Evolutionary conservation across 2,329 filamentous ascomycete genomes (phyloP).

Genomic region (Colletotrichum ledebouriae): DNA sequence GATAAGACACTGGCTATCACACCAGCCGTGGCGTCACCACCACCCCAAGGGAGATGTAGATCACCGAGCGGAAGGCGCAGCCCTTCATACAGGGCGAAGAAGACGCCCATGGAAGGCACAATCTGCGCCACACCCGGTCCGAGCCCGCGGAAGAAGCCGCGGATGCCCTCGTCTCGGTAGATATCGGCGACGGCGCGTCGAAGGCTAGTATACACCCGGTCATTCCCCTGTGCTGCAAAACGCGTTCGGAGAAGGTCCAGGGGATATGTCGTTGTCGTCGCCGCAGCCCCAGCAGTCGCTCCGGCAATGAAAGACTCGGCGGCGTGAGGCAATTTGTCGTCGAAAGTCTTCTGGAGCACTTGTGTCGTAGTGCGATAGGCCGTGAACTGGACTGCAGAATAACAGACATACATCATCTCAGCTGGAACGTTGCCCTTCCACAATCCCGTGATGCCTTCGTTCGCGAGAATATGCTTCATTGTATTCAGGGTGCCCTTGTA

Average conservation of each 20-base stretch:
- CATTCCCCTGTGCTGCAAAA: slow-evolving; percentile 92
- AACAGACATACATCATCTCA: slow-evolving; percentile 93
- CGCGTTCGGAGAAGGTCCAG: slow-evolving; percentile 93
- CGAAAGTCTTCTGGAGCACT: slow-evolving; percentile 66
- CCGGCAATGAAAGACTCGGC: slow-evolving; percentile 87
- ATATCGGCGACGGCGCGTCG: slow-evolving; percentile 79
- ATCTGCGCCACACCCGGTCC: slow-evolving; percentile 87
- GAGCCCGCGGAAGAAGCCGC: slow-evolving; percentile 90
- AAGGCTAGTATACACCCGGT: slow-evolving; percentile 84
- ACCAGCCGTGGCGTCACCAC: slow-evolving; percentile 86
- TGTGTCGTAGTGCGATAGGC: slow-evolving; percentile 83
- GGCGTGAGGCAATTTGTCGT: slow-evolving; percentile 69
- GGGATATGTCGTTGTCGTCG: slow-evolving; percentile 89
- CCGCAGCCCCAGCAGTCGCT: slow-evolving; percentile 83
- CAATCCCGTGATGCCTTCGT: slow-evolving; percentile 87
- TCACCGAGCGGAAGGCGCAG: slow-evolving; percentile 71
- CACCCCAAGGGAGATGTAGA: slow-evolving; percentile 75
- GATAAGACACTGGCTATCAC: slow-evolving; percentile 82
- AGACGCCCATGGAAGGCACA: slow-evolving; percentile 95
- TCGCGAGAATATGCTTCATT: slow-evolving; percentile 78
- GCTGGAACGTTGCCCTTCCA: slow-evolving; percentile 99
- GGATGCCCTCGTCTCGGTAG: slow-evolving; percentile 76
- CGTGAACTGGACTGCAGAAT: slow-evolving; percentile 90
- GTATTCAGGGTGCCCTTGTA: slow-evolving; percentile 86
- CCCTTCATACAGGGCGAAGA: slow-evolving; percentile 91